Conservation (phyloP, 306 rosid species). For the Prunus mira region DNA sequence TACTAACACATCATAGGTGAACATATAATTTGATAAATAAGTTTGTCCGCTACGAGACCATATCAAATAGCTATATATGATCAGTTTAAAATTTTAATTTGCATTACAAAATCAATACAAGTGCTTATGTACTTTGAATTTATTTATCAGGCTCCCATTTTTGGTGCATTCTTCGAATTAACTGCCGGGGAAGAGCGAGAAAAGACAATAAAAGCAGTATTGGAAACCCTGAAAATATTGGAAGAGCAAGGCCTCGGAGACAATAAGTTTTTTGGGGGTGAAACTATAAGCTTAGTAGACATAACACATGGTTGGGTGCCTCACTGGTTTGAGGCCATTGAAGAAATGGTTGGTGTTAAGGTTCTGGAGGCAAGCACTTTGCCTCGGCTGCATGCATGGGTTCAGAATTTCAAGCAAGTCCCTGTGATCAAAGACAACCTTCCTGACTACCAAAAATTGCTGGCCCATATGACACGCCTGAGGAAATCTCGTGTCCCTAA, state of each 20-base stretch:
- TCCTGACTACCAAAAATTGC: constrained; percentile 23
- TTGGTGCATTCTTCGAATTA: not conserved
- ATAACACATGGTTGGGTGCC: constrained; percentile 26
- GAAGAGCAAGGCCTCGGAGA: constrained; percentile 26
- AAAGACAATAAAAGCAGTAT: not conserved
- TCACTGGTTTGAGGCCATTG: constrained; percentile 7
- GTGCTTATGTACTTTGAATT: not conserved
- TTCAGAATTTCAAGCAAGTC: constrained; percentile 32
- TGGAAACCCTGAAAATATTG: constrained; percentile 16
- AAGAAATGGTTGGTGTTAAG: constrained; percentile 18
- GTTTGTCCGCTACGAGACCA: too few species aligned
- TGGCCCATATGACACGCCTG: not conserved
- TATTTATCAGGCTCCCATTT: not conserved
- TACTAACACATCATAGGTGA: too few species aligned
- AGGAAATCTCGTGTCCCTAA: not conserved
- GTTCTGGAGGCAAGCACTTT: constrained; percentile 30
- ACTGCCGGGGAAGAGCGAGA: constrained; percentile 18
- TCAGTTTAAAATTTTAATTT: not conserved
- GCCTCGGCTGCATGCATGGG: constrained; percentile 46
- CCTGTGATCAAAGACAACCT: constrained; percentile 42
- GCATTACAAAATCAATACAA: not conserved
- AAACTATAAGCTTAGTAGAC: constrained; percentile 27
- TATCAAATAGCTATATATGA: not conserved
- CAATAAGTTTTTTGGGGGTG: constrained; percentile 34
- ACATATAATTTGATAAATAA: too few species aligned